These are phyloP conservation scores for Gossypium gossypioides DNA, from an alignment of 441 rosid species.

Conservation along the genomic window DNA sequence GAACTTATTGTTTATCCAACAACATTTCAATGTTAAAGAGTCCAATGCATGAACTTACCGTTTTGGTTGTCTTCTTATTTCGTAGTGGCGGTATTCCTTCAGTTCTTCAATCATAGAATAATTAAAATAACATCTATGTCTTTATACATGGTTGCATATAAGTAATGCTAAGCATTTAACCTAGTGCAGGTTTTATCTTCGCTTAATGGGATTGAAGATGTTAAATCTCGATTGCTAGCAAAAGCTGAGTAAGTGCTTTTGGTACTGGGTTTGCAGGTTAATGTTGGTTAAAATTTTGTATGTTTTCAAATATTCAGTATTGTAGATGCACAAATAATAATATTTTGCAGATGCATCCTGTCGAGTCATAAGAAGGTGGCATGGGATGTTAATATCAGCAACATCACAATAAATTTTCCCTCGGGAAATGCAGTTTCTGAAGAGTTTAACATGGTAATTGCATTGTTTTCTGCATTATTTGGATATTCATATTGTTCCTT, in stretches of 20 bases:
- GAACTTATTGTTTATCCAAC: background rate
- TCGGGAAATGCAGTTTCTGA: constrained; percentile 39
- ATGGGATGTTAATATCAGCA: constrained; percentile 54
- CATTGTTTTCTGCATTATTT: constrained; percentile 9
- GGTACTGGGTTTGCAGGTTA: background rate
- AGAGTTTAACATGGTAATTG: constrained; percentile 55
- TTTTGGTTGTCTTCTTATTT: background rate
- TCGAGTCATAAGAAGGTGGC: constrained; percentile 48
- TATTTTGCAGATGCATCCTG: constrained; percentile 54
- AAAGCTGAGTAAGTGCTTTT: constrained; percentile 66
- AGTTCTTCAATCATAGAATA: background rate
- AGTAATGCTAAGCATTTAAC: constrained; percentile 6
- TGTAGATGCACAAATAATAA: constrained; percentile 7
- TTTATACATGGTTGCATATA: background rate
- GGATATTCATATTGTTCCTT: background rate
- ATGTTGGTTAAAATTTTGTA: background rate
- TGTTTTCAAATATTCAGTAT: background rate
- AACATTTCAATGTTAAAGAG: background rate
- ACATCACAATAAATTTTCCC: constrained; percentile 45
- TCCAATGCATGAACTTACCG: background rate
- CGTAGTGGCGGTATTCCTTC: background rate
- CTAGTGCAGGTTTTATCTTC: constrained; percentile 62
- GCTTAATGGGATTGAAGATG: constrained; percentile 58
- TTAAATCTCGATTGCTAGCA: constrained; percentile 52
- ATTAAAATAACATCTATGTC: background rate